Evolutionary conservation across 352 stramenopile species (phyloP).

Genomic region (Phytophthora vignae): DNA sequence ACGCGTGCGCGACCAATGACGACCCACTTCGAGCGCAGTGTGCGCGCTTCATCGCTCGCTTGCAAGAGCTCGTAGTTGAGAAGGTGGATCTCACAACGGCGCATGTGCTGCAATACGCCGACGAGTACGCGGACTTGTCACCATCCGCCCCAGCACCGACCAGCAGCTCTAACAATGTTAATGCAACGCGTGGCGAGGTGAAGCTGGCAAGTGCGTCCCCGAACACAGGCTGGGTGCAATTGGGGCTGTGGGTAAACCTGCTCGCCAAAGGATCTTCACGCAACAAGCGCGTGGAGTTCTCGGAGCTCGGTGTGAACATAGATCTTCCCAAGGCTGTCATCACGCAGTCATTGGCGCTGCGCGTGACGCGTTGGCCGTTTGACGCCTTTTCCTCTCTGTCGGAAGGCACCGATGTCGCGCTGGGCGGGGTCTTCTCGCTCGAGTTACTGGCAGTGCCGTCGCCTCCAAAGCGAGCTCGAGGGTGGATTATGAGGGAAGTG

Average conservation of each 20-base stretch:
- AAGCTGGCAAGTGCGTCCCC: slow-evolving; percentile 63
- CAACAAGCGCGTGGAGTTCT: slow-evolving; percentile 83
- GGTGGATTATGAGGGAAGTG: slow-evolving; percentile 84
- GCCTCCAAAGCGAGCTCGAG: slow-evolving; percentile 70
- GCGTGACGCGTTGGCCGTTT: slow-evolving; percentile 70
- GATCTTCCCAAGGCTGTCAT: slow-evolving; percentile 85
- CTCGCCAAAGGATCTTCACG: slow-evolving; percentile 75
- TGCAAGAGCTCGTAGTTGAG: slow-evolving; percentile 64
- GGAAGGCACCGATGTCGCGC: slow-evolving; percentile 45
- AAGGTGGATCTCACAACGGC: slow-evolving; percentile 74
- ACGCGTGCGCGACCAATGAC: slow-evolving; percentile 68
- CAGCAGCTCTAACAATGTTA: slow-evolving; percentile 33
- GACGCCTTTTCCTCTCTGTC: slow-evolving; percentile 45
- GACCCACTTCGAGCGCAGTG: slow-evolving; percentile 49
- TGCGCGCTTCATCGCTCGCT: slow-evolving; percentile 51
- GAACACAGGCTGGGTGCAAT: slow-evolving; percentile 49
- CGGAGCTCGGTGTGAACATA: slow-evolving; percentile 64
- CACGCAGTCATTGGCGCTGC: slow-evolving; percentile 78
- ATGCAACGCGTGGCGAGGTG: slow-evolving; percentile 60
- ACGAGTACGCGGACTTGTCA: slow-evolving; percentile 74
- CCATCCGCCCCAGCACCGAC: slow-evolving; percentile 5
- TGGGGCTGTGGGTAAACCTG: slow-evolving; percentile 81
- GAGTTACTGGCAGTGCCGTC: slow-evolving; percentile 75
- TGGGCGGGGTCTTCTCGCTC: slow-evolving; percentile 72
- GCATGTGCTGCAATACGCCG: slow-evolving; percentile 75